A percentile compares a stretch with the other conserved stretches of the same genome.
phyloP scores from a whole-genome alignment of 116 monocot species.

The Cymodocea nodosa region DNA sequence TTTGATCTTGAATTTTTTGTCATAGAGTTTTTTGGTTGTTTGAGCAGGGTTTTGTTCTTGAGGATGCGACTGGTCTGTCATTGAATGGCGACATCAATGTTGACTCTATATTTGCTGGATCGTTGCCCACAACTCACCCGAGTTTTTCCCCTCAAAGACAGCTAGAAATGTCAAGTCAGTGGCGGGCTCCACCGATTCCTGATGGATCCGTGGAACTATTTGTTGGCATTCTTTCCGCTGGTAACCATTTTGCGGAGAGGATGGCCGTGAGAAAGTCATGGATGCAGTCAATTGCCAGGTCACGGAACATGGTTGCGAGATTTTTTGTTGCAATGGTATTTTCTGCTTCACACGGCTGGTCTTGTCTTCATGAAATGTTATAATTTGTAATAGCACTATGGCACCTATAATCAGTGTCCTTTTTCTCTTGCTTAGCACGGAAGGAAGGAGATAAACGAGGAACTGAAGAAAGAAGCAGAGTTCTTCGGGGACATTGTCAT shows the following conservation, averaged over 20 bases:
- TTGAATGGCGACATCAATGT: slow-evolving; percentile 61
- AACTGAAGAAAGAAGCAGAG: slow-evolving; percentile 55
- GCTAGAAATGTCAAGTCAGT: slow-evolving; percentile 38
- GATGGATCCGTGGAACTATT: slow-evolving; percentile 48
- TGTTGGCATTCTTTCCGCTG: slow-evolving; percentile 60
- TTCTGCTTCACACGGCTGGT: neutral
- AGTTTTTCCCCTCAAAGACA: slow-evolving; percentile 44
- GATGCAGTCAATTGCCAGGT: slow-evolving; percentile 46
- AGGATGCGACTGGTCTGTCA: slow-evolving; percentile 72
- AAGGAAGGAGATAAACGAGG: slow-evolving; percentile 48
- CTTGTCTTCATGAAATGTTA: neutral
- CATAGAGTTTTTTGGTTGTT: neutral
- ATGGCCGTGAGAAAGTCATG: slow-evolving; percentile 72
- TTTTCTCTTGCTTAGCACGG: slow-evolving; percentile 22
- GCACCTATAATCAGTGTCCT: neutral
- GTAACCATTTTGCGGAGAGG: slow-evolving; percentile 59
- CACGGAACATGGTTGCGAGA: slow-evolving; percentile 38
- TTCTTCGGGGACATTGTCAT: slow-evolving; percentile 65
- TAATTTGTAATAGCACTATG: neutral
- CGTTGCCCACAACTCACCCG: slow-evolving; percentile 59
- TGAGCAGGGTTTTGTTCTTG: slow-evolving; percentile 64
- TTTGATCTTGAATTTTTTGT: neutral
- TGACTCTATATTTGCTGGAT: slow-evolving; percentile 48
- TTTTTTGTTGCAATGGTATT: slow-evolving; percentile 57
- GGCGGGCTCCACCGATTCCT: slow-evolving; percentile 45